Conservation (phyloP, 2,329 filamentous ascomycete species). For the Fonsecaea erecta region DNA sequence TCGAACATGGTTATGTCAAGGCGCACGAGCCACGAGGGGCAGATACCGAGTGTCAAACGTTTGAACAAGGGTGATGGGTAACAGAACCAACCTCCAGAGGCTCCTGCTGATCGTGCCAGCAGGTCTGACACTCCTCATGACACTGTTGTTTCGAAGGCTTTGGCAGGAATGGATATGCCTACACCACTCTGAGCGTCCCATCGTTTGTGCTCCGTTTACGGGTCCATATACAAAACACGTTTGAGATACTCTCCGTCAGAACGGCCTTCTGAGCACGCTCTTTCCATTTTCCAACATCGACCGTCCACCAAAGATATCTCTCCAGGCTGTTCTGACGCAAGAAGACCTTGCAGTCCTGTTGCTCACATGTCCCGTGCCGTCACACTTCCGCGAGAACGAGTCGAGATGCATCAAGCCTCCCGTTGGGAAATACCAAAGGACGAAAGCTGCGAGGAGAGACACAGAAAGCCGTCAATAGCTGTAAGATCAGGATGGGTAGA, state of each 20-base stretch:
- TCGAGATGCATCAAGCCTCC: too few relatives aligned
- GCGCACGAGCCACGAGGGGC: neutral
- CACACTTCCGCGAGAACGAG: too few relatives aligned
- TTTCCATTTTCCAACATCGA: too few relatives aligned
- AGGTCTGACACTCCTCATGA: neutral
- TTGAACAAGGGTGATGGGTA: neutral
- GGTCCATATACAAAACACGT: neutral
- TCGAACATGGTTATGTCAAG: neutral
- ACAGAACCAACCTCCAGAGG: neutral
- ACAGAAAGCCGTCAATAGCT: too few relatives aligned
- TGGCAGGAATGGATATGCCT: neutral
- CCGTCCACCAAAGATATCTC: too few relatives aligned
- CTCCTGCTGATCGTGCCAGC: neutral
- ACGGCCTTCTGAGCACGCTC: too few relatives aligned
- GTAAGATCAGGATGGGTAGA: too few relatives aligned
- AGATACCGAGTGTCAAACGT: neutral
- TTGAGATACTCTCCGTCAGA: too few relatives aligned
- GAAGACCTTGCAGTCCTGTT: neutral
- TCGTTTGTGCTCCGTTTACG: neutral
- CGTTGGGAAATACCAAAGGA: too few relatives aligned
- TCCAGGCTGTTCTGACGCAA: neutral
- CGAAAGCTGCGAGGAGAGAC: too few relatives aligned
- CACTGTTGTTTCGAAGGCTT: neutral
- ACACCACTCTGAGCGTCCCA: neutral
- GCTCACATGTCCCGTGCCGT: too few relatives aligned